Base-by-base conservation (phyloP, 352 stramenopile species). In the Aphanomyces euteiches region DNA sequence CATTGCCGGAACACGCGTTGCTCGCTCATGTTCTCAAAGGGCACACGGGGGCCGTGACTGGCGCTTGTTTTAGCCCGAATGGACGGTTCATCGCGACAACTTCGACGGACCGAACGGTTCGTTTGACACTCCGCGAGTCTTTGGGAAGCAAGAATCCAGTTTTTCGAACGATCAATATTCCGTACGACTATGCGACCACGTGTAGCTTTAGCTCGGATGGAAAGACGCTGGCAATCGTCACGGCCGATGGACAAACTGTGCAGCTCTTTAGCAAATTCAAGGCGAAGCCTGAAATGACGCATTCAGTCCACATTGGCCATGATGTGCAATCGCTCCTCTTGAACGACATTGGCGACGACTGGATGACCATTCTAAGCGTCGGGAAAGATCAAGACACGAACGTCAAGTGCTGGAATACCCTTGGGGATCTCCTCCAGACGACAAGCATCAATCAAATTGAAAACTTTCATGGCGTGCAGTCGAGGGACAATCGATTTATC, bases 231-330 rank as follows among this genome's bases (percentile, higher is more conserved):
- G 84, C 84, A 75, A 65, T 90, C 13, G 74, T 84, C 50, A 84
- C 85, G 36, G 91, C 85, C 0, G 78, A 89, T 54, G 87, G 79
- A 56, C 83, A 83, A 54, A 79, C 73, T 28, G 78, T 93, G 41
- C 88, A 90, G 71, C 72, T 93, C 45, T 93, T 90, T 39, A 82
- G 82, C 90, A 93, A 93, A 66, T 75, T 92, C 38, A 85, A 85
- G 56, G 61, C 78, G 38, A 93, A 92, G 56, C 84, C 85, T 4
- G 81, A 93, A 72, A 74, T 90, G 7, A 75, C 87, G 39, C 76
- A 71, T 3, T 83, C 90, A 40, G 90, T 93, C 54, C 73, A 75
- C 2, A 72, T 82, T 34, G 67, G 76, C 19, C 85, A 93, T 76
- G 81, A 92, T 56, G 80, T 92, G 19, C 84, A 90, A 71, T 92